A percentile compares a stretch with the other conserved stretches of the same genome.
phyloP scores from a whole-genome alignment of 2,329 filamentous ascomycete species.

The Xylaria hypoxylon region DNA sequence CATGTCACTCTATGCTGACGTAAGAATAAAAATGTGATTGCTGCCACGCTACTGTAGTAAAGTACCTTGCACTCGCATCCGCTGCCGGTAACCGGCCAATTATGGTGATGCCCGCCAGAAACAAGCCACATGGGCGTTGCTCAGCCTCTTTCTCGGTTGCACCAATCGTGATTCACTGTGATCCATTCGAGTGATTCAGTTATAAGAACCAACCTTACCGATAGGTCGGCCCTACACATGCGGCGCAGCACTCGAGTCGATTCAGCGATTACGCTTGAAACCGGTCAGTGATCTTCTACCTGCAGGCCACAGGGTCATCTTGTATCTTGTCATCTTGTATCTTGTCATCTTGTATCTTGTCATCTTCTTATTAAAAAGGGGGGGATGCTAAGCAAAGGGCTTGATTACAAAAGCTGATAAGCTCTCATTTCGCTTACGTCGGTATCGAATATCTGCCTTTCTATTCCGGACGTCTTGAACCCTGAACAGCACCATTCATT shows the following conservation, averaged over 20 bases:
- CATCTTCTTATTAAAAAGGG: conserved; percentile 24
- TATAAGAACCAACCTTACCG: conserved; percentile 9
- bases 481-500: too few species aligned
- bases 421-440: conserved; percentile 22
- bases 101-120: conserved; percentile 1
- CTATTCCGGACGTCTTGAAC: conserved; percentile 10
- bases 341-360: too few species aligned
- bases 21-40: conserved; percentile 13
- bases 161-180: background rate
- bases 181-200: too few species aligned
- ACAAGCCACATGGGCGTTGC: conserved; percentile 25
- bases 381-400: conserved; percentile 9
- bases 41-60: too few species aligned
- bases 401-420: conserved; percentile 25
- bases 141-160: conserved; percentile 21
- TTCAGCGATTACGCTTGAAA: conserved; percentile 24
- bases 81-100: conserved; percentile 14
- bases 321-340: too few species aligned
- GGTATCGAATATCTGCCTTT: background rate
- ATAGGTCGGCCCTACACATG: conserved; percentile 8
- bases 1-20: conserved; percentile 21
- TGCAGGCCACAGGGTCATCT: too few species aligned
- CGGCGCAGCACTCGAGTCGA: conserved; percentile 23
- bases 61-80: background rate
- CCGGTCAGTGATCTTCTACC: conserved; percentile 6